Base-by-base conservation (phyloP, 176 grass and related monocot species). In the Aechmea fasciata region DNA sequence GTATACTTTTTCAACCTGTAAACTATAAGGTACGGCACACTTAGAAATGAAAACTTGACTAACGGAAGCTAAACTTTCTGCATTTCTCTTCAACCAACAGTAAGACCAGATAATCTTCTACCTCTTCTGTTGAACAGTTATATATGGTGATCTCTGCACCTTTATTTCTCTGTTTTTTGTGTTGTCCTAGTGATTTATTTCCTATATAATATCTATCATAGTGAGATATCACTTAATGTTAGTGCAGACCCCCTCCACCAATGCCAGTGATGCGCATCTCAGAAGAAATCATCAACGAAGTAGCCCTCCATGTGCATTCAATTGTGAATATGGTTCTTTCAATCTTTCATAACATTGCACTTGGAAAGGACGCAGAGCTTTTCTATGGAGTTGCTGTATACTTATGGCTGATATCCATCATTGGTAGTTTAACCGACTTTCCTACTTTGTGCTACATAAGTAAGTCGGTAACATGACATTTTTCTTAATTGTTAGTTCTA, bases 241-340 rank as follows among this genome's bases (percentile, higher is more conserved):
- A 67, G 65, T 55, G 22, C 84, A 91, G 91, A 75, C 86, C 91
- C 20, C 78, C 64, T 70, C 91, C 91, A 64, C 83, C 86, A 9
- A 70, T 90, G 50, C 81, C 86, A 13, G 52, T 78, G 23, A 71
- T 95, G 74, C 69, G 47, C 14, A 57, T 95, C 10, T 79, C 86
- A 13, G 86, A 80, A 78, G 69, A 82, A 71, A 69, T 49, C 18
- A 65, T 87, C 49, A 74, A 87, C 63, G 64, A 87, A 78, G 78
- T 52, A 26, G 81, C 78, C 64, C 66, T 68, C 17, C 67, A 79
- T 79, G 28, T 87, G 69, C 81, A 77, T 11, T 75, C 78, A 17
- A 47, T 48, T 11, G 18, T 77, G 11, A 84, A 95, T 72, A 77
- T 68, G 33, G 49, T 62, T 53, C 64, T 82, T 20, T 74, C 78